Base-by-base conservation (phyloP, 108 stramenopile species). In the Pseudonitzschia pungens region DNA sequence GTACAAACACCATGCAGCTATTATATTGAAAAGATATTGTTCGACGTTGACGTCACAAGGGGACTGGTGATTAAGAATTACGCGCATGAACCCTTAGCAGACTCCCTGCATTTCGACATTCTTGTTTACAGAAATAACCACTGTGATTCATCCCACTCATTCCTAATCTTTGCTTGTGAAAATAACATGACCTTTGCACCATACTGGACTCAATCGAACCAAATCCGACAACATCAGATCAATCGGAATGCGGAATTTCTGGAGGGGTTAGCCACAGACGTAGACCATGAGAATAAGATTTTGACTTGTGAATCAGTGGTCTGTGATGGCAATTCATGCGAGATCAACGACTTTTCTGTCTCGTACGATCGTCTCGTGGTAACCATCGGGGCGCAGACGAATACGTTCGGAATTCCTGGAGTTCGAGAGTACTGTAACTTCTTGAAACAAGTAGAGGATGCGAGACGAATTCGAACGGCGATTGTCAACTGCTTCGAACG, bases 401-500 rank as follows among this genome's bases (percentile, higher is more conserved):
- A 96, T 74, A 98, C 97, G 20, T 97, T 94, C 74, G 93, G 93
- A 26, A 96, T 93, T 27, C 92, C 92, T 11, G 97, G 97, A 40
- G 97, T 98, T 1, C 84, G 84, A 48, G 96, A 97, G 54, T 77
- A 96, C 77, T 97, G 96, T 78, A 86, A 91, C 64, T 98, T 94
- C 62, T 80, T 98, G 68, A 94, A 95, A 72, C 93, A 96, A 68
- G 80, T 95, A 16, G 88, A 93, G 27, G 91, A 95, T 72, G 94
- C 95, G 0, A 73, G 77, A 58, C 81, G 82, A 21, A 86, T 98
- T 29, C 91, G 96, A 41, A 87, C 84, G 24, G 87, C 92, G 4
- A 91, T 98, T 66, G 89, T 96, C 31, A 96, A 96, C 70, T 96
- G 92, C 74, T 98, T 98, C 81, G 97, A 98, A 69, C 84, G 93